Base-by-base conservation (phyloP, 2,329 filamentous ascomycete species). In the Elsinoe necatrix region DNA sequence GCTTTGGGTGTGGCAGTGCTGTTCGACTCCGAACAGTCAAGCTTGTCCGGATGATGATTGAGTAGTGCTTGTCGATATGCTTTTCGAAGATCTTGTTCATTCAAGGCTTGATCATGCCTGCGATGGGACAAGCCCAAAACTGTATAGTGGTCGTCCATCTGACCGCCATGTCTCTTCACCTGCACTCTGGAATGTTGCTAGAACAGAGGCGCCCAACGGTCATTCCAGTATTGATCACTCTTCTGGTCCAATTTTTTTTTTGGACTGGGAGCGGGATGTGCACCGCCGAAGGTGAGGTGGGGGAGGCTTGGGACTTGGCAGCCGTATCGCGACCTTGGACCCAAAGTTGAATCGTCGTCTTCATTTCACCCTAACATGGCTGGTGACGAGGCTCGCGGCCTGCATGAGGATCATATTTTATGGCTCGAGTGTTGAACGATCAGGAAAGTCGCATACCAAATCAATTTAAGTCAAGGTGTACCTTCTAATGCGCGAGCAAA, bases 131-230 rank as follows among this genome's bases (percentile, higher is more conserved):
- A 57, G 31, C 60, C 64, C 14, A 70, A 63, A 25, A 67, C 61
- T 12, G 61, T 58, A 57, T 71, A 70, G 57, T 64, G 61, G 51
- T 66, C 61, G 39, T 58, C 21, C 57, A 61, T 62, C 31, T 16
- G 42, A 8, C n/a, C 12, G 16, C 27, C 54, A 56, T 54, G 65
- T 86, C 61, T 88, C 95, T 60, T 85, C 85, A 42, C 90, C 91
- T 41, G 89, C 18, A 14, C 5, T 18, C 12, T 52, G 16, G n/a
- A 11, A 3, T 25, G 11, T n/a, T 4, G 16, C 29, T 4, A 31
- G 43, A 16, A 12, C 3, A 21, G 3, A 21, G 5, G n/a, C 31
- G 11, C 16, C 11, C n/a, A 20, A 16, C 20, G n/a, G 29, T 52
- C 1, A 31, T 37, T 37, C 6, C 14, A 52, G 16, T 31, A 14